Percentiles rank a stretch among this genome's conserved stretches.
These are phyloP conservation scores for Hypoxylon rickii DNA, from an alignment of 495 filamentous ascomycete species.

Conservation along the genomic window DNA sequence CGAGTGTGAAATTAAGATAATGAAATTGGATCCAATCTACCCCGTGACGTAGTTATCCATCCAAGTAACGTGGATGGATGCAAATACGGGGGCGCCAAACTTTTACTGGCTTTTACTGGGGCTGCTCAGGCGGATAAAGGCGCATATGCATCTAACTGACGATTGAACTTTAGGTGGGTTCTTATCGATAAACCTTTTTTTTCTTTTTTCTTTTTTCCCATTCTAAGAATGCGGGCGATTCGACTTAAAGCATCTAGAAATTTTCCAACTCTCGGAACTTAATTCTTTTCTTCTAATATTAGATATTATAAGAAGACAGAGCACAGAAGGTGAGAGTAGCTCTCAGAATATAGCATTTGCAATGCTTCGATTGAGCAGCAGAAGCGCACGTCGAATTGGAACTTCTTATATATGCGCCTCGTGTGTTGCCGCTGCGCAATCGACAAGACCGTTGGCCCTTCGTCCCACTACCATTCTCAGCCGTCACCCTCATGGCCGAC, in stretches of 20 bases:
- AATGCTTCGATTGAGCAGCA: slow-evolving; percentile 40
- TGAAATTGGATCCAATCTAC: no score
- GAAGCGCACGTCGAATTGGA: slow-evolving; percentile 27
- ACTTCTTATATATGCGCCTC: slow-evolving; percentile 35
- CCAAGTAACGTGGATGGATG: no score
- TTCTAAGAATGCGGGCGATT: no score
- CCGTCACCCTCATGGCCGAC: slow-evolving; percentile 12
- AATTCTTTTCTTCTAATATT: neutral
- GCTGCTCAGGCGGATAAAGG: no score
- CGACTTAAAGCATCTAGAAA: slow-evolving; percentile 9
- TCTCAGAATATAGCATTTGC: slow-evolving; percentile 27
- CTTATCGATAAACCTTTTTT: slow-evolving; percentile 15
- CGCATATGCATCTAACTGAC: no score
- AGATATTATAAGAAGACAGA: no score
- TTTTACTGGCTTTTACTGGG: no score
- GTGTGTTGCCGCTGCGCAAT: slow-evolving; percentile 20
- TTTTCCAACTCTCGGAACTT: slow-evolving; percentile 1
- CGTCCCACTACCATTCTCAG: slow-evolving; percentile 16
- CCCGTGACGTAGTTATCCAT: neutral
- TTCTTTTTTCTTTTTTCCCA: no score
- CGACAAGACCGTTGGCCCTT: slow-evolving; percentile 10
- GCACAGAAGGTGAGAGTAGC: neutral
- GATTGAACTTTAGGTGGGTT: neutral
- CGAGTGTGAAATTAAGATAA: no score
- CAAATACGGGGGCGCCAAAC: no score